Conservation (phyloP, 345 rosid species). For the Brassica carinata region DNA sequence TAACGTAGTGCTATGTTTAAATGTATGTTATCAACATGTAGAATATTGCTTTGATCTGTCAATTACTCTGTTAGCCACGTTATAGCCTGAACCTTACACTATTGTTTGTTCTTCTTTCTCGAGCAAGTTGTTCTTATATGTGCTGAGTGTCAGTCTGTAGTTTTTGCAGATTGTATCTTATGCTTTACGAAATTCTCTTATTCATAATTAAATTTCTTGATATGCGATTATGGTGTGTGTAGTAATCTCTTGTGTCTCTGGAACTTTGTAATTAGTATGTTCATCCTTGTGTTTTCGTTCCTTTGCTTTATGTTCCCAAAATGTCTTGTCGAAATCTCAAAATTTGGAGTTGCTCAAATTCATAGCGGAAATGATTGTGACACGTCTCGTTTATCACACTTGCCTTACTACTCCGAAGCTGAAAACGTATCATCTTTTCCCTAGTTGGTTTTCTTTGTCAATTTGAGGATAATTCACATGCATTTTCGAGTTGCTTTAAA, state of each 20-base stretch:
- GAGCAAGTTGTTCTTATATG: slow-evolving; percentile 2
- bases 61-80: neutral
- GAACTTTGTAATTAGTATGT: neutral
- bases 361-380: neutral
- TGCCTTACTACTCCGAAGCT: neutral
- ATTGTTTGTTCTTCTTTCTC: slow-evolving; percentile 8
- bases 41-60: neutral
- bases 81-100: neutral
- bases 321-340: neutral
- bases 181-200: slow-evolving; percentile 5
- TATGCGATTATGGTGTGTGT: neutral
- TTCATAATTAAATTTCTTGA: neutral
- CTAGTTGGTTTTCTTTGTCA: neutral
- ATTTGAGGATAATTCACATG: neutral
- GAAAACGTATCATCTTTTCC: neutral
- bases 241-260: neutral
- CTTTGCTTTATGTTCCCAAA: neutral
- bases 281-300: neutral
- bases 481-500: neutral
- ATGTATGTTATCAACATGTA: neutral
- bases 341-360: neutral
- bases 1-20: neutral
- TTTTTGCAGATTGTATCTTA: neutral
- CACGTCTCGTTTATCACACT: neutral
- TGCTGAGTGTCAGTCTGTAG: neutral